A percentile compares a stretch with the other conserved stretches of the same genome.
Conservation (phyloP, 805 yeast genomes). For the Torulaspora franciscae region DNA sequence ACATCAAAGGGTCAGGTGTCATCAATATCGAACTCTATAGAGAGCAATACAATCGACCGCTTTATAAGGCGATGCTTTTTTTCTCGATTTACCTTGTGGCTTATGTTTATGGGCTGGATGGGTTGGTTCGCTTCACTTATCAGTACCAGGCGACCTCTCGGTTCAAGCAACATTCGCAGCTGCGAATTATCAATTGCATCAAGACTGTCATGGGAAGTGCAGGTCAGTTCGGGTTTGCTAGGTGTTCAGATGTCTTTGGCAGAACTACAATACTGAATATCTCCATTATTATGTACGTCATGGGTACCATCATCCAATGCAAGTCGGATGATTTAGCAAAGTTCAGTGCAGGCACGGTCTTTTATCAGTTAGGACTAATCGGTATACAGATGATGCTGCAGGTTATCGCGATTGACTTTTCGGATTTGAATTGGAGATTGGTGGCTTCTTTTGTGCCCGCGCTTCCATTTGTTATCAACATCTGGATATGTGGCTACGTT, state of each 20-base stretch:
- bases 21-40: slow-evolving; percentile 52
- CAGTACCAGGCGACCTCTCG: slow-evolving; percentile 48
- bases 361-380: slow-evolving; percentile 47
- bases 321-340: slow-evolving; percentile 47
- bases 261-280: slow-evolving; percentile 44
- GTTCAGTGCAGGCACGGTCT: slow-evolving; percentile 53
- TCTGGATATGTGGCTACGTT: slow-evolving; percentile 63
- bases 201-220: slow-evolving; percentile 55
- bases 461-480: slow-evolving; percentile 61
- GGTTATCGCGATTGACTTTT: slow-evolving; percentile 55
- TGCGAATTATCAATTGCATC: slow-evolving; percentile 49
- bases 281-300: slow-evolving; percentile 44
- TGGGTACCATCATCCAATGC: slow-evolving; percentile 53
- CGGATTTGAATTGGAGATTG: slow-evolving; percentile 62
- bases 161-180: slow-evolving; percentile 44
- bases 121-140: slow-evolving; percentile 41
- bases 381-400: slow-evolving; percentile 53
- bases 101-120: slow-evolving; percentile 56
- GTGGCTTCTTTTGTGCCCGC: slow-evolving; percentile 57
- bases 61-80: slow-evolving; percentile 41
- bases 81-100: slow-evolving; percentile 50
- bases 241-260: slow-evolving; percentile 52
- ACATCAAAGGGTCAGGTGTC: slow-evolving; percentile 40
- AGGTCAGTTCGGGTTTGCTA: slow-evolving; percentile 54
- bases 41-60: slow-evolving; percentile 38